A percentile compares a stretch with the other conserved stretches of the same genome.
Conservation (phyloP, 2,329 filamentous ascomycete species). For the Hymenoscyphus albidus region DNA sequence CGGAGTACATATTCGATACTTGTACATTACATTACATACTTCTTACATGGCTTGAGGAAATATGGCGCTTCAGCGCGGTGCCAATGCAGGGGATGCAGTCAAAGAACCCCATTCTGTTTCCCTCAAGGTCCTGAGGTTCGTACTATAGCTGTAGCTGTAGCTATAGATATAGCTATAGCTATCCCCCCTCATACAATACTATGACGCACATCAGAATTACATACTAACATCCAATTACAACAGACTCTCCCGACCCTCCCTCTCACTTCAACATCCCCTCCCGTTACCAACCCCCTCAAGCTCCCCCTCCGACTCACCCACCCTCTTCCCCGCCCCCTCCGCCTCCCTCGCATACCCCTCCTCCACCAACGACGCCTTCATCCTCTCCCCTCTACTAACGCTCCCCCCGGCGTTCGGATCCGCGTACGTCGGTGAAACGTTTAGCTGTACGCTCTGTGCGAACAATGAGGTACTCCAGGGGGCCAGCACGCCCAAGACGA, state of each 20-base stretch:
- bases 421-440: slow-evolving; percentile 92
- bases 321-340: slow-evolving; percentile 38
- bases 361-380: slow-evolving; percentile 41
- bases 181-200: background rate
- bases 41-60: slow-evolving; percentile 22
- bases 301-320: slow-evolving; percentile 40
- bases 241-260: slow-evolving; percentile 78
- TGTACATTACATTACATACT: background rate
- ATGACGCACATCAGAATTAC: background rate
- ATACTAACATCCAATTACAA: background rate
- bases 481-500: slow-evolving; percentile 39
- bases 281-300: slow-evolving; percentile 46
- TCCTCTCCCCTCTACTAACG: slow-evolving; percentile 66
- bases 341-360: slow-evolving; percentile 73
- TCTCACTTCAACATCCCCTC: slow-evolving; percentile 66
- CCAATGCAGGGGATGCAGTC: slow-evolving; percentile 34
- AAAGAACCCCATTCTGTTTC: slow-evolving; percentile 79
- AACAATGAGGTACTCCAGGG: slow-evolving; percentile 71
- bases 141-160: background rate
- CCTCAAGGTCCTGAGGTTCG: slow-evolving; percentile 68
- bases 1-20: too few relatives aligned
- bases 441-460: slow-evolving; percentile 91
- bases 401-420: slow-evolving; percentile 89
- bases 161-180: background rate
- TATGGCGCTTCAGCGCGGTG: slow-evolving; percentile 35